Conservation (phyloP, 305 asterid genomes). For the Andrographis paniculata region DNA sequence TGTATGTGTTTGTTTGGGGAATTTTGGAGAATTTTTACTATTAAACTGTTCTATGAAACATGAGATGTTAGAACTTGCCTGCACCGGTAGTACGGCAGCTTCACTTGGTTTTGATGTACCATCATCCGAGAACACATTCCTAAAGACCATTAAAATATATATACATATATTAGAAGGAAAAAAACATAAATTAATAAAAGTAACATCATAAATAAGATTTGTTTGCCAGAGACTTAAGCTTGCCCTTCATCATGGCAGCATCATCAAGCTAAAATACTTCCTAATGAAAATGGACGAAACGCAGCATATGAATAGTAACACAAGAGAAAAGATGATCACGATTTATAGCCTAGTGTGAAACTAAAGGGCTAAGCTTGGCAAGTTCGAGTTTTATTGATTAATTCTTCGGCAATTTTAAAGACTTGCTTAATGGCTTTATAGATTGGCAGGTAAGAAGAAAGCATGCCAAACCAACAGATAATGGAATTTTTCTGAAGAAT, state of each 20-base stretch:
- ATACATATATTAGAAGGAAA: slow-evolving; percentile 6
- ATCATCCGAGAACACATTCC: slow-evolving; percentile 74
- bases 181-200: not conserved
- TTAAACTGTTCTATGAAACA: not conserved
- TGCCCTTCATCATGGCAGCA: not conserved
- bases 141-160: slow-evolving; percentile 18
- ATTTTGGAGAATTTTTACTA: not conserved
- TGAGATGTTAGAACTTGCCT: slow-evolving; percentile 32
- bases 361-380: slow-evolving; percentile 7
- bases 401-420: not conserved
- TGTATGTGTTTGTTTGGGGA: no score
- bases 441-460: slow-evolving; percentile 11
- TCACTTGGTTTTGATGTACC: slow-evolving; percentile 44
- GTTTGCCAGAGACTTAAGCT: not conserved
- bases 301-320: not conserved
- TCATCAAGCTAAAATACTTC: no score
- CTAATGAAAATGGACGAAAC: not conserved
- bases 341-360: slow-evolving; percentile 3
- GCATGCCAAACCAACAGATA: slow-evolving; percentile 11
- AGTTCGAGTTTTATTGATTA: slow-evolving; percentile 6
- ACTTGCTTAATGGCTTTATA: slow-evolving; percentile 1
- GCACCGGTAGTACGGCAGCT: slow-evolving; percentile 52
- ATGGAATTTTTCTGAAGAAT: slow-evolving; percentile 6
- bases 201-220: slow-evolving; percentile 10
- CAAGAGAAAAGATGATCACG: slow-evolving; percentile 4